A percentile compares a stretch with the other conserved stretches of the same genome.
Conservation (phyloP, 768 basidiomycete species). For the Xerocomellus intermedius region DNA sequence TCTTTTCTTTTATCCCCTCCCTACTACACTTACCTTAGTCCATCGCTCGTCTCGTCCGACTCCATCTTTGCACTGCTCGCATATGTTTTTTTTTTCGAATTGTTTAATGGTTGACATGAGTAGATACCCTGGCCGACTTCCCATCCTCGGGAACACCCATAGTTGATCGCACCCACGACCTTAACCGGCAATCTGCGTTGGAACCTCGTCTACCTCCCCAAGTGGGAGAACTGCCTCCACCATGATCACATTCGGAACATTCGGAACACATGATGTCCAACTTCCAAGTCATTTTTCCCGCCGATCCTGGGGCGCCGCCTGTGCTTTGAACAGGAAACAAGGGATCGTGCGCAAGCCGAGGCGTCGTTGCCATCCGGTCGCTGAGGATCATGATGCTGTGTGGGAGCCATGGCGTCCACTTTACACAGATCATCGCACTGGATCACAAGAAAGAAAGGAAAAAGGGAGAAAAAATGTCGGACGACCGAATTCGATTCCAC, state of each 20-base stretch:
- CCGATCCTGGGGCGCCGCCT: not conserved
- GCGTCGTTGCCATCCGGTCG: not conserved
- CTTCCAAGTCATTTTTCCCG: not conserved
- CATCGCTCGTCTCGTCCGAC: not conserved
- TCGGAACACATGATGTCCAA: not conserved
- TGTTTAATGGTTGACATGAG: constrained; percentile 15
- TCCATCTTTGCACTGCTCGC: constrained; percentile 1
- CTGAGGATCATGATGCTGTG: not conserved
- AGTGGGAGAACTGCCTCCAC: not conserved
- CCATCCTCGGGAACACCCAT: not conserved
- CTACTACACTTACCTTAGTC: constrained; percentile 4
- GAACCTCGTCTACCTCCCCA: not conserved
- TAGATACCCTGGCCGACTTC: constrained; percentile 4
- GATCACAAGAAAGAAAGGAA: not conserved
- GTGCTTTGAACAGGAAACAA: no score
- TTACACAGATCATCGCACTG: not conserved
- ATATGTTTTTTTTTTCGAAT: constrained; percentile 13
- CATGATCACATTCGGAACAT: not conserved
- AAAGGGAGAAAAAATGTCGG: no score
- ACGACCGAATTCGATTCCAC: not conserved
- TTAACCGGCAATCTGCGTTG: not conserved
- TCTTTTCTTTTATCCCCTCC: not conserved
- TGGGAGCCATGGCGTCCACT: not conserved
- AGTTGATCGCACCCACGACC: not conserved
- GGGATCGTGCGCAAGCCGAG: not conserved